Base-by-base conservation (phyloP, 208 protist species). In the Blechomonas ayalai region DNA sequence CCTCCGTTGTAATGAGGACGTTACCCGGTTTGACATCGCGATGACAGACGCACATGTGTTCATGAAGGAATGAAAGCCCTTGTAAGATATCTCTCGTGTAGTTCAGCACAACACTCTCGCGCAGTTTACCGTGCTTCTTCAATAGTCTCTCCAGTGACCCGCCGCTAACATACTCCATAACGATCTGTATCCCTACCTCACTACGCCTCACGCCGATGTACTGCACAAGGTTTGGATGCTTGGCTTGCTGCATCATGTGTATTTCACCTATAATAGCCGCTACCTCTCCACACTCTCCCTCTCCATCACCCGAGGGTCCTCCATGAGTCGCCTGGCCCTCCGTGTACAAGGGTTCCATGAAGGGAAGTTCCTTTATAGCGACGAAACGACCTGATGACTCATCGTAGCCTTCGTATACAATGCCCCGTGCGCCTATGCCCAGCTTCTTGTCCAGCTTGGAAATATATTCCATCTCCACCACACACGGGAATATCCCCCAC, bases 1-100 rank as follows among this genome's bases (percentile, higher is more conserved):
- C 90, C 7, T 85, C 75, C 4, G 76, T 52, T 0, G 85, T 88
- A 38, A 96, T 75, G 38, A 96, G 68, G 15, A 96, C 73, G 44
- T 96, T 96, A 9, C 61, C 90, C 13, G 84, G 82, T 56, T 96
- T 96, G 24, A 96, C 58, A 59, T 96, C 90, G 12, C 87, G 65
- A 52, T 96, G 90, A 42, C 77, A 90, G n/a, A 96, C 75, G 19
- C 67, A 57, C 40, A 75, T 67, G 6, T 43, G 66, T 29, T 79
- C 60, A 49, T 96, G 90, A 40, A 96, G 59, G 56, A 91, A 94
- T 29, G 53, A 51, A 28, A 96, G 61, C 0, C 83, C 90, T 16
- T 71, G 57, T 0, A 91, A 60, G 4, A 95, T 67, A 35, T 95
- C 81, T 5, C 64, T 55, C 10, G 67, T 70, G 55, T 94, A 95